These are phyloP conservation scores for Plenodomus lindquistii DNA, from an alignment of 2,329 filamentous ascomycete genomes.

Conservation along the genomic window DNA sequence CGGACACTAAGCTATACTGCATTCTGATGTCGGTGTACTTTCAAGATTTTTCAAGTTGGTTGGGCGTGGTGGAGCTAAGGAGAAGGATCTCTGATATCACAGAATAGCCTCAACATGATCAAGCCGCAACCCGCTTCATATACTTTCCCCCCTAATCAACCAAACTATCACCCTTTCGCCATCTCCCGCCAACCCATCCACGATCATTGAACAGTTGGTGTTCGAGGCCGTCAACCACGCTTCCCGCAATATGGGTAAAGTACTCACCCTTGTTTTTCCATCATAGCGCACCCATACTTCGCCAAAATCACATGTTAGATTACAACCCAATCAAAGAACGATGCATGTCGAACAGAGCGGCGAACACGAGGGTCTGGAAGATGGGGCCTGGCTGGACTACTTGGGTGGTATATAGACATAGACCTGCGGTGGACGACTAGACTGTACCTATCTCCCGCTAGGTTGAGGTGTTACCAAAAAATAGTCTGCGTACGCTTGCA, in stretches of 20 bases:
- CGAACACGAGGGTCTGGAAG: neutral
- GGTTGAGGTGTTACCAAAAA: no score
- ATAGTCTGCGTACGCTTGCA: neutral
- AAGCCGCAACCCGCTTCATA: neutral
- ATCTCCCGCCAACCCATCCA: slow-evolving; percentile 2
- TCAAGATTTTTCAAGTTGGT: neutral
- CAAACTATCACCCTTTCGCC: slow-evolving; percentile 6
- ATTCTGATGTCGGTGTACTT: no score
- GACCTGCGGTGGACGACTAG: neutral
- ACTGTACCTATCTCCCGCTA: neutral
- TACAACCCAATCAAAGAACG: neutral
- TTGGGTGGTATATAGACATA: neutral
- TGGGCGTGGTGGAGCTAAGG: neutral
- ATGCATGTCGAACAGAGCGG: neutral
- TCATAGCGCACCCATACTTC: slow-evolving; percentile 3
- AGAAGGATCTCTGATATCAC: neutral
- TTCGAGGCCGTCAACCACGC: slow-evolving; percentile 19
- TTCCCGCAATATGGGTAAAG: slow-evolving; percentile 22
- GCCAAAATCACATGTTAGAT: slow-evolving; percentile 3
- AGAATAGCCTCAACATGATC: neutral
- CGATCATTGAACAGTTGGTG: slow-evolving; percentile 4
- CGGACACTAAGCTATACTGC: slow-evolving; percentile 34
- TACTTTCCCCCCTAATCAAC: slow-evolving; percentile 6
- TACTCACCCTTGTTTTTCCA: slow-evolving; percentile 5
- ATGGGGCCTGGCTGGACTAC: neutral